Evolutionary conservation across 306 rosid genomes (phyloP).

Genomic region (Trifolium subterraneum): DNA sequence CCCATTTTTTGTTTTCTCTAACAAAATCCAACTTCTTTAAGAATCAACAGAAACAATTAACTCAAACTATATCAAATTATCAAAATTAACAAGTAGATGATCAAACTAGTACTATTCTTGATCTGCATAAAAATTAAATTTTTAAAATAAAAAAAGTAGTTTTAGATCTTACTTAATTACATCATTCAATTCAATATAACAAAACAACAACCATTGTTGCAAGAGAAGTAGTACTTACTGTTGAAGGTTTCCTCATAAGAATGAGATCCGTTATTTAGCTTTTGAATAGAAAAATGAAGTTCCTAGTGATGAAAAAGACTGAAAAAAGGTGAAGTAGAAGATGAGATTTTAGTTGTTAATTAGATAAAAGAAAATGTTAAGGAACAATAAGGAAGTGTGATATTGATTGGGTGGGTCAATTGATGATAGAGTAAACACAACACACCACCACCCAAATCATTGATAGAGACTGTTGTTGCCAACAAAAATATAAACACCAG

Average conservation of each 20-base stretch:
- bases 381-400: conserved; percentile 26
- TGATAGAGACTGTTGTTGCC: conserved; percentile 67
- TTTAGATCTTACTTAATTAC: conserved; percentile 41
- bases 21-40: background rate
- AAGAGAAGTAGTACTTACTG: conserved; percentile 49
- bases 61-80: conserved; percentile 21
- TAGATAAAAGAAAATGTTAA: conserved; percentile 28
- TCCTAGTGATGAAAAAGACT: conserved; percentile 35
- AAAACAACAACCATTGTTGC: background rate
- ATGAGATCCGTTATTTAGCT: conserved; percentile 57
- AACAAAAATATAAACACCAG: conserved; percentile 56
- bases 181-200: background rate
- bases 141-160: background rate
- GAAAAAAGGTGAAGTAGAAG: conserved; percentile 17
- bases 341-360: conserved; percentile 20
- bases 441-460: conserved; percentile 57
- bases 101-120: conserved; percentile 33
- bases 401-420: conserved; percentile 58
- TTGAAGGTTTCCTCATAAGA: conserved; percentile 67
- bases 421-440: conserved; percentile 41
- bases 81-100: conserved; percentile 22
- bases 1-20: conserved; percentile 2
- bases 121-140: conserved; percentile 19
- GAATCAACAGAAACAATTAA: background rate
- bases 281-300: conserved; percentile 13